Conservation (phyloP, 73 alveolate species). For the Urostyla sp. region DNA sequence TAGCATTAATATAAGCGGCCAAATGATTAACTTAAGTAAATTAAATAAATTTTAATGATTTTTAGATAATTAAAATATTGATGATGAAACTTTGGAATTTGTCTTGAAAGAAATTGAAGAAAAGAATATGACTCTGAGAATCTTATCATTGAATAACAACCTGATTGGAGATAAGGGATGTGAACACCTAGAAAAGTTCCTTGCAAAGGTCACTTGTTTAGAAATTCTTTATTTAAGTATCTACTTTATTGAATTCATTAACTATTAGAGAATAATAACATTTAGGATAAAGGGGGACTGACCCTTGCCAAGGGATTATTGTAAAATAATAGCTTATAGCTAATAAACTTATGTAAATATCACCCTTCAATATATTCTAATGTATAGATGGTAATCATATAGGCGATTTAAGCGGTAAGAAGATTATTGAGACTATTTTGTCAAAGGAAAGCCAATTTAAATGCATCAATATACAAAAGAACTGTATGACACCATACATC, state of each 20-base stretch:
- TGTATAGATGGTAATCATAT: conserved; percentile 43
- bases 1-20: conserved; percentile 8
- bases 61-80: conserved; percentile 25
- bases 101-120: neutral
- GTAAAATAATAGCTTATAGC: neutral
- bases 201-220: neutral
- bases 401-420: conserved; percentile 14
- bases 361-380: neutral
- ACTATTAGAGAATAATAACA: conserved; percentile 25
- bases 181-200: neutral
- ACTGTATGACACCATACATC: neutral
- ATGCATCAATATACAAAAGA: conserved; percentile 38
- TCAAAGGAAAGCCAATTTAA: neutral
- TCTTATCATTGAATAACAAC: conserved; percentile 29
- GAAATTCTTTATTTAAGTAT: conserved; percentile 38
- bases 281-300: conserved; percentile 27
- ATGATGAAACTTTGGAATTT: conserved; percentile 9
- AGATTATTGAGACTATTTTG: neutral
- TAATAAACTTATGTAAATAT: conserved; percentile 20
- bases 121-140: conserved; percentile 4
- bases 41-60: neutral
- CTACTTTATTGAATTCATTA: neutral
- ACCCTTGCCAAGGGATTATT: conserved; percentile 4
- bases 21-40: conserved; percentile 43
- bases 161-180: conserved; percentile 33